Evolutionary conservation across 768 basidiomycete species (phyloP).

Genomic region (Exsudoporus frostii): DNA sequence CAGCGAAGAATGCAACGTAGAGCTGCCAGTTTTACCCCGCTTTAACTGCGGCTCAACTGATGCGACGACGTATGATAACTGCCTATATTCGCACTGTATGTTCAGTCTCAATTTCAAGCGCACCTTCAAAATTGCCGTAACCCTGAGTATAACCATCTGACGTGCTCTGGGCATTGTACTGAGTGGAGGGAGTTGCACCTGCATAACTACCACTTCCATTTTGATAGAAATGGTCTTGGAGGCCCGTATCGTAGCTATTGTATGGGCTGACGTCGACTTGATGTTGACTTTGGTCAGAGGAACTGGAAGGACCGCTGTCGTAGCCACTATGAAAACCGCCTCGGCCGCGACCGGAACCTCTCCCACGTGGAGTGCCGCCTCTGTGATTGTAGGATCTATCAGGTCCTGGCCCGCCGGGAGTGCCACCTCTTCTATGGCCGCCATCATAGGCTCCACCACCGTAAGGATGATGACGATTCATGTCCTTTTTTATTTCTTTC

Average conservation of each 20-base stretch:
- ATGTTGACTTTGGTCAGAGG: slow-evolving; percentile 66
- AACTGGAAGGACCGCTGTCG: slow-evolving; percentile 49
- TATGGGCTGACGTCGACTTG: slow-evolving; percentile 63
- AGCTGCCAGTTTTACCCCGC: slow-evolving; percentile 48
- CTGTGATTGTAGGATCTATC: slow-evolving; percentile 68
- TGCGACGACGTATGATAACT: slow-evolving; percentile 33
- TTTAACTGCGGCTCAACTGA: slow-evolving; percentile 44
- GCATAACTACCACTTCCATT: slow-evolving; percentile 60
- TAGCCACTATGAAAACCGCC: slow-evolving; percentile 53
- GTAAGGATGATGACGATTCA: slow-evolving; percentile 93
- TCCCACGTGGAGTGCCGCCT: slow-evolving; percentile 50
- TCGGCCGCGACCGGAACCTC: slow-evolving; percentile 53
- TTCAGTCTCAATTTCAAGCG: slow-evolving; percentile 72
- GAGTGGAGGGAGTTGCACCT: slow-evolving; percentile 46
- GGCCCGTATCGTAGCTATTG: slow-evolving; percentile 62
- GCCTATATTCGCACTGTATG: slow-evolving; percentile 42
- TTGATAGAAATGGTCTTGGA: slow-evolving; percentile 67
- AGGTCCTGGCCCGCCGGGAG: slow-evolving; percentile 63
- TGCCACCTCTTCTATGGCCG: slow-evolving; percentile 59
- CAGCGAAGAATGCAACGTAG: slow-evolving; percentile 22
- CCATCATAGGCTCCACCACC: slow-evolving; percentile 59
- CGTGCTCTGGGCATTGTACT: slow-evolving; percentile 46
- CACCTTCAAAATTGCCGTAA: slow-evolving; percentile 77
- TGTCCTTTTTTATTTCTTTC: slow-evolving; percentile 31
- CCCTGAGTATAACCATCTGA: slow-evolving; percentile 54